phyloP scores from a whole-genome alignment of 441 rosid species.

The Daphne laureola region DNA sequence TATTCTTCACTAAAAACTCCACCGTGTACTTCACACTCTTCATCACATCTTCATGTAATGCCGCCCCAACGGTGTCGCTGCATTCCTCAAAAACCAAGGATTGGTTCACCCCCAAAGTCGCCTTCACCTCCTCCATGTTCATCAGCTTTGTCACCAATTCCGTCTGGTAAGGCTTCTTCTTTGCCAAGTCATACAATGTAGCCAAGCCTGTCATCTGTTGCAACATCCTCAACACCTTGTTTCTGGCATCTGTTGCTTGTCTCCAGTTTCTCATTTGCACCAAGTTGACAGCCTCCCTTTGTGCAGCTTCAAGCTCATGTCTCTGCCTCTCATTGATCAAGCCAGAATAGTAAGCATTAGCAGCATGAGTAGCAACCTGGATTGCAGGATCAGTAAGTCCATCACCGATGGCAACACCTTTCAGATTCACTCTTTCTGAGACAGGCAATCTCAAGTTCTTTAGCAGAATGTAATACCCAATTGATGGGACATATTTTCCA shows the following conservation, averaged over 20 bases:
- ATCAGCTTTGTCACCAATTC: constrained; percentile 31
- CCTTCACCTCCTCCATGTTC: constrained; percentile 32
- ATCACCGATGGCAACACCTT: constrained; percentile 75
- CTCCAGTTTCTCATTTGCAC: constrained; percentile 42
- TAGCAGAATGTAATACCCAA: constrained; percentile 53
- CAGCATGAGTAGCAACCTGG: constrained; percentile 57
- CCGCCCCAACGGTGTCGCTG: constrained; percentile 33
- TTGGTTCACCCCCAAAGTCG: constrained; percentile 39
- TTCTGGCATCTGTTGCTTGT: constrained; percentile 52
- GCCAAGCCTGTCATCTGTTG: constrained; percentile 69
- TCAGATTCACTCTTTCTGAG: constrained; percentile 35
- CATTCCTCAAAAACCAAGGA: constrained; percentile 44
- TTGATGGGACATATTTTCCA: constrained; percentile 75
- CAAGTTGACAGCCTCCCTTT: constrained; percentile 32
- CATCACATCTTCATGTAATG: constrained; percentile 51
- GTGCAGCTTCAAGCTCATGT: constrained; percentile 42
- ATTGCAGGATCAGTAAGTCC: constrained; percentile 72
- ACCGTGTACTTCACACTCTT: constrained; percentile 77
- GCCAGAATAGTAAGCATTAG: constrained; percentile 54
- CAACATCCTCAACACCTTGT: constrained; percentile 22
- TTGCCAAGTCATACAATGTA: constrained; percentile 46
- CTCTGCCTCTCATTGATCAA: constrained; percentile 68
- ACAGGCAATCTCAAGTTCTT: constrained; percentile 27
- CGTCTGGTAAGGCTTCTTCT: constrained; percentile 37
- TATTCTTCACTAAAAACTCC: constrained; percentile 47